Percentiles rank a stretch among this genome's conserved stretches.
Evolutionary conservation across 768 basidiomycete genomes (phyloP).

Genomic region (Boletus pseudopeckii): DNA sequence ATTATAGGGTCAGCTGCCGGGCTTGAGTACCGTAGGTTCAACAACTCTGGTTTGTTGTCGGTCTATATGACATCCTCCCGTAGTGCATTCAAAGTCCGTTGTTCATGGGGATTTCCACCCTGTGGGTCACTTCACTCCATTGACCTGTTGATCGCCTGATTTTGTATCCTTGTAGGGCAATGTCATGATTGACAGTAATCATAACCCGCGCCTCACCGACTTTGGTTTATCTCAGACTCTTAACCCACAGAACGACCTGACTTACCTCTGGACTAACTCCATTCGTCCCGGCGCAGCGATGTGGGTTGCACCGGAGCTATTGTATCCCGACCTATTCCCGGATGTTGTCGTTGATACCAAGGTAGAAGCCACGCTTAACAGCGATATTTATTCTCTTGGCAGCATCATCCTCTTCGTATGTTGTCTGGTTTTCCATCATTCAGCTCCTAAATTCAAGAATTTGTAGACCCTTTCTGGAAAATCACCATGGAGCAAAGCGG

Average conservation of each 20-base stretch:
- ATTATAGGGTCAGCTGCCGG: background rate
- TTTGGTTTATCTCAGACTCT: constrained; percentile 4
- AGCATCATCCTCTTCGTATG: constrained; percentile 1
- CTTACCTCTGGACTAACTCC: background rate
- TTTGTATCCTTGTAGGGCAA: background rate
- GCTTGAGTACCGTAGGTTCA: background rate
- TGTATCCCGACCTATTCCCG: background rate
- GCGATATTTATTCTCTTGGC: too few species aligned
- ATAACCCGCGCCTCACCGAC: constrained; percentile 2
- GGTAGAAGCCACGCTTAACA: too few species aligned
- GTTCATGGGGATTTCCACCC: constrained; percentile 6
- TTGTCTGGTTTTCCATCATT: background rate
- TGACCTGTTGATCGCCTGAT: background rate
- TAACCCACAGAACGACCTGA: background rate
- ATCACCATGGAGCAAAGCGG: background rate
- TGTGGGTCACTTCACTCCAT: background rate
- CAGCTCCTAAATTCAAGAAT: background rate
- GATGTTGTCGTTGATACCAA: too few species aligned
- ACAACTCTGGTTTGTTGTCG: background rate
- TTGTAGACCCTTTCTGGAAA: constrained; percentile 1
- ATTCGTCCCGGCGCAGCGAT: background rate
- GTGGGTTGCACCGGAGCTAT: constrained; percentile 6
- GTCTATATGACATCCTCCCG: background rate
- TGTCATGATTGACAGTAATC: background rate
- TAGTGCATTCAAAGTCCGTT: background rate